A percentile compares a stretch with the other conserved stretches of the same genome.
Evolutionary conservation across 2,329 filamentous ascomycete genomes (phyloP).

Genomic region (Myriangium duriaei): DNA sequence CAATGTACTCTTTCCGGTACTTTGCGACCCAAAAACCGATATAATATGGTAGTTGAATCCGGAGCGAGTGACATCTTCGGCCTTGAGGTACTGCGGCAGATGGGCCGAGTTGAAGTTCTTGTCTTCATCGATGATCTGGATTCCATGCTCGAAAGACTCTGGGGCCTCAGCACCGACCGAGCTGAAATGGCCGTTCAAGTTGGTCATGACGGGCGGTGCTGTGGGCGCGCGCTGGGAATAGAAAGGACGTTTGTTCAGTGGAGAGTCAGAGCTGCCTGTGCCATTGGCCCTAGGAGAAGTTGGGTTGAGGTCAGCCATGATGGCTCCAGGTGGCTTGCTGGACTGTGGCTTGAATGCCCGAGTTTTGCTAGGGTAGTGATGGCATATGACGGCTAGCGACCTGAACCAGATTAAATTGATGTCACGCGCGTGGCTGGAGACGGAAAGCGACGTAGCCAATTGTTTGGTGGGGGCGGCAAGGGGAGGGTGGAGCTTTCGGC

Average conservation of each 20-base stretch:
- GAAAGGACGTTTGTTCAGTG: slow-evolving; percentile 8
- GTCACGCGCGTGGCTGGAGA: slow-evolving; percentile 7
- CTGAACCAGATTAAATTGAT: slow-evolving; percentile 4
- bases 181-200: slow-evolving; percentile 72
- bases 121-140: slow-evolving; percentile 92
- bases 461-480: slow-evolving; percentile 1
- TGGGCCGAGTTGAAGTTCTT: slow-evolving; percentile 89
- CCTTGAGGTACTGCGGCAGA: slow-evolving; percentile 68
- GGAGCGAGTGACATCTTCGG: slow-evolving; percentile 67
- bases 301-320: slow-evolving; percentile 1
- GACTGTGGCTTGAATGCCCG: slow-evolving; percentile 2
- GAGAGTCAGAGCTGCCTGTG: slow-evolving; percentile 1
- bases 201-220: slow-evolving; percentile 23
- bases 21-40: slow-evolving; percentile 97
- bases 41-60: slow-evolving; percentile 99
- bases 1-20: slow-evolving; percentile 93
- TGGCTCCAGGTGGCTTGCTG: slow-evolving; percentile 4
- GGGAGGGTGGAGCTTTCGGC: slow-evolving; percentile 1
- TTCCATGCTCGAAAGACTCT: slow-evolving; percentile 74
- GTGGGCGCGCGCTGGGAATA: slow-evolving; percentile 16
- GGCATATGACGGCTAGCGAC: not conserved
- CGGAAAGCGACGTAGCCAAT: not conserved
- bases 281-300: not conserved
- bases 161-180: slow-evolving; percentile 48
- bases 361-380: slow-evolving; percentile 1